Evolutionary conservation across 371 early-diverging fungal genomes (phyloP).

Genomic region (Mortierella sp.): DNA sequence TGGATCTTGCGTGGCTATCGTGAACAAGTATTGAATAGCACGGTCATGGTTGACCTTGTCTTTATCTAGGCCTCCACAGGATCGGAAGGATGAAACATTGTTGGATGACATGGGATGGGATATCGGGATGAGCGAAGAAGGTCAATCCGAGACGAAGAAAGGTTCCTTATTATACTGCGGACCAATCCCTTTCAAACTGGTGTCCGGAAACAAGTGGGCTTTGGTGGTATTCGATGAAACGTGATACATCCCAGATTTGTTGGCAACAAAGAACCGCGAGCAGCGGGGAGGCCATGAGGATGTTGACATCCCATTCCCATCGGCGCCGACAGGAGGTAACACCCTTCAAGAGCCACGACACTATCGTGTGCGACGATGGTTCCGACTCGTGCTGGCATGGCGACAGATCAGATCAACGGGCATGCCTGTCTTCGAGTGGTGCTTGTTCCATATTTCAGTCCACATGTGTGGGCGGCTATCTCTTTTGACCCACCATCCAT

Average conservation of each 20-base stretch:
- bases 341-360: too few relatives aligned
- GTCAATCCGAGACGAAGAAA: neutral
- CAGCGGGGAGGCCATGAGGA: too few relatives aligned
- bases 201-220: conserved; percentile 5
- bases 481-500: too few relatives aligned
- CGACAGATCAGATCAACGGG: conserved; percentile 1
- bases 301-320: too few relatives aligned
- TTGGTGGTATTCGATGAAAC: neutral
- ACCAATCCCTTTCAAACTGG: too few relatives aligned
- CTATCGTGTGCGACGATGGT: neutral
- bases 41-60: conserved; percentile 13
- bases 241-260: neutral
- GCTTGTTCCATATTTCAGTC: conserved; percentile 22
- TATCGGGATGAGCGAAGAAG: too few relatives aligned
- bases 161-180: neutral
- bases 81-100: too few relatives aligned
- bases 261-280: neutral
- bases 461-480: neutral
- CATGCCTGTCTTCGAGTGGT: neutral
- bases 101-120: too few relatives aligned
- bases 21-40: conserved; percentile 30
- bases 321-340: too few relatives aligned
- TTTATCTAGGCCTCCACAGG: neutral
- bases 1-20: conserved; percentile 11
- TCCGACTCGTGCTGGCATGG: conserved; percentile 9